These are phyloP conservation scores for Colletotrichum lupini DNA, from an alignment of 2,329 filamentous ascomycete genomes.

Conservation along the genomic window DNA sequence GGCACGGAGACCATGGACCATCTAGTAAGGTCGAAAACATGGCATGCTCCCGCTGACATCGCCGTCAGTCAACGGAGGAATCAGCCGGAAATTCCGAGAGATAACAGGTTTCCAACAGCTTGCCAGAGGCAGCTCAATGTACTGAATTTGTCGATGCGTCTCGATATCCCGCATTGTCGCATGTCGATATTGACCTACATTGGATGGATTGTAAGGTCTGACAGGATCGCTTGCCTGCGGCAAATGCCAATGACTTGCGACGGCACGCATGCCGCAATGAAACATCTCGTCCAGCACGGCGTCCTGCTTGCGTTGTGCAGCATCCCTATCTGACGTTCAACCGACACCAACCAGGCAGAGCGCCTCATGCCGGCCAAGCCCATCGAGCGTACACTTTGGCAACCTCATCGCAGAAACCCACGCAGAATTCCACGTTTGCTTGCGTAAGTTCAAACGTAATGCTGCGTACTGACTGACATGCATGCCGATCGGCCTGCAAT, in stretches of 20 bases:
- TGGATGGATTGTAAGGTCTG: slow-evolving; percentile 4
- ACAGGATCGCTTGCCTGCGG: slow-evolving; percentile 8
- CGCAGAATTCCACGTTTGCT: slow-evolving; percentile 25
- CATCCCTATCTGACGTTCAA: slow-evolving; percentile 25
- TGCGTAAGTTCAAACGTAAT: slow-evolving; percentile 33
- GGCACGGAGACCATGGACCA: background rate
- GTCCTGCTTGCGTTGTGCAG: slow-evolving; percentile 12
- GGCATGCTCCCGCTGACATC: background rate
- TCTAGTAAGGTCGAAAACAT: background rate
- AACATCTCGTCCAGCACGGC: slow-evolving; percentile 2
- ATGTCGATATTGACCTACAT: background rate
- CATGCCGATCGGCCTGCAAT: slow-evolving; percentile 28
- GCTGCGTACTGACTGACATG: background rate
- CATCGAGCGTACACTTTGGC: slow-evolving; percentile 15
- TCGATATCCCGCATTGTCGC: background rate
- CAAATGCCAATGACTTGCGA: slow-evolving; percentile 8
- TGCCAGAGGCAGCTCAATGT: background rate
- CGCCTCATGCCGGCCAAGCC: slow-evolving; percentile 29
- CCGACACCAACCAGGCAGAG: slow-evolving; percentile 11
- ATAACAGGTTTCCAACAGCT: slow-evolving; percentile 5
- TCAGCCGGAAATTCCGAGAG: background rate
- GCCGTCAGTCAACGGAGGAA: background rate
- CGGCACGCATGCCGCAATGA: slow-evolving; percentile 6
- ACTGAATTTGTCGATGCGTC: background rate
- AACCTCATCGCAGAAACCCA: slow-evolving; percentile 15